Evolutionary conservation across 2,329 filamentous ascomycete genomes (phyloP).

Genomic region (Septoria petroselini): DNA sequence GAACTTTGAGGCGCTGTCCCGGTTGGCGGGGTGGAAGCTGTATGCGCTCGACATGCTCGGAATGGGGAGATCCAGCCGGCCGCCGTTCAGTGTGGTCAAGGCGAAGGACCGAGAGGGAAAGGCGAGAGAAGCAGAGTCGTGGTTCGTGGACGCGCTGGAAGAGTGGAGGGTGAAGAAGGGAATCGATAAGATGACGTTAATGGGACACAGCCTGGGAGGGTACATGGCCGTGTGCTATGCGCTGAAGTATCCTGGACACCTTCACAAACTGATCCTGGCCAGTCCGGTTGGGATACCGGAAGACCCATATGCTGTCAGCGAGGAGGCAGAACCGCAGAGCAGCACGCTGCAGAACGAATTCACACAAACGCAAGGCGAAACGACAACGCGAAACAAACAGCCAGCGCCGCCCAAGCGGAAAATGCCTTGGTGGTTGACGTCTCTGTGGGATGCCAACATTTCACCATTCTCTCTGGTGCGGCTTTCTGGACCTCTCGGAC

Average conservation of each 20-base stretch:
- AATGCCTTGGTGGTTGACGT: conserved; percentile 81
- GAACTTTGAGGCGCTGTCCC: conserved; percentile 86
- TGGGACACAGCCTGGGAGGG: conserved; percentile 90
- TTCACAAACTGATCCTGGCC: conserved; percentile 94
- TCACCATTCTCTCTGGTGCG: conserved; percentile 91
- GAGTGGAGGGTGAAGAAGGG: conserved; percentile 89
- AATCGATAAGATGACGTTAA: conserved; percentile 86
- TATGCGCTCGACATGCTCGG: conserved; percentile 94
- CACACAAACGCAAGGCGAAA: conserved; percentile 53
- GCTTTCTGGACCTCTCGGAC: conserved; percentile 82
- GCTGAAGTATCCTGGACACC: conserved; percentile 86
- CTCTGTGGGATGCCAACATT: conserved; percentile 95
- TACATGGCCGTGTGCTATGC: conserved; percentile 95
- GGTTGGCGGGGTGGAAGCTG: conserved; percentile 76
- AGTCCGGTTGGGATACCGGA: conserved; percentile 93
- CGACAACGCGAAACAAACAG: conserved; percentile 34
- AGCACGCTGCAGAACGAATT: conserved; percentile 76
- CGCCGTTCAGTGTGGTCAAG: conserved; percentile 71
- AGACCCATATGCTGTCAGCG: conserved; percentile 82
- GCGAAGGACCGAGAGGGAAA: conserved; percentile 77
- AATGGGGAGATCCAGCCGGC: conserved; percentile 85
- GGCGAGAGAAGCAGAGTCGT: conserved; percentile 84
- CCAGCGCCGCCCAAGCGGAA: conserved; percentile 56
- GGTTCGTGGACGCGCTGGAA: conserved; percentile 94
- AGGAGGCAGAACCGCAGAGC: conserved; percentile 70